Evolutionary conservation across 176 grass and related monocot species (phyloP).

Genomic region (Guadua angustifolia): DNA sequence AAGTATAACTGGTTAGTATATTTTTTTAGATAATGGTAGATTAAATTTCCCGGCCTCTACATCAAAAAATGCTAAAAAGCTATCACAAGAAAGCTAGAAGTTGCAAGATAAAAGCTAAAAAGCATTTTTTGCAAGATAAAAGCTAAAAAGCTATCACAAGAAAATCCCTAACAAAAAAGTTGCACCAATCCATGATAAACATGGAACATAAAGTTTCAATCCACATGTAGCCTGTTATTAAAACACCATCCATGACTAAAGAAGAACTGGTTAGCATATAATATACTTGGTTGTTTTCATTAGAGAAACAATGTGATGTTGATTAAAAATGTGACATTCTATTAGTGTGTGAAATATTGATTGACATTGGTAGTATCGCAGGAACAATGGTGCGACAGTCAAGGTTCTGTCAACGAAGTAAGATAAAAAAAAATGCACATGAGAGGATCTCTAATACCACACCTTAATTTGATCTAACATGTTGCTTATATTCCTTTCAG

Average conservation of each 20-base stretch:
- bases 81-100: too few relatives aligned
- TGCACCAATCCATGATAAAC: too few relatives aligned
- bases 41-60: too few relatives aligned
- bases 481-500: constrained; percentile 47
- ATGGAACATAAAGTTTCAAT: too few relatives aligned
- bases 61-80: too few relatives aligned
- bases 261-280: not conserved
- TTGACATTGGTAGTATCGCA: constrained; percentile 27
- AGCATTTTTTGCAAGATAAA: too few relatives aligned
- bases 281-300: not conserved
- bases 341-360: not conserved
- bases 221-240: too few relatives aligned
- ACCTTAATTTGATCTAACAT: constrained; percentile 11
- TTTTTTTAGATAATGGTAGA: too few relatives aligned
- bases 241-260: too few relatives aligned
- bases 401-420: constrained; percentile 62
- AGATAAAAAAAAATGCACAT: constrained; percentile 66
- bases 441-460: not conserved
- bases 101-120: too few relatives aligned
- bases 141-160: too few relatives aligned
- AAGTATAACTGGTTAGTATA: not conserved
- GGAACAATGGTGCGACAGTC: constrained; percentile 79
- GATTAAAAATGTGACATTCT: not conserved
- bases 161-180: too few relatives aligned
- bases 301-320: not conserved